Base-by-base conservation (phyloP, 2,329 filamentous ascomycete genomes). In the Neonectria punicea region DNA sequence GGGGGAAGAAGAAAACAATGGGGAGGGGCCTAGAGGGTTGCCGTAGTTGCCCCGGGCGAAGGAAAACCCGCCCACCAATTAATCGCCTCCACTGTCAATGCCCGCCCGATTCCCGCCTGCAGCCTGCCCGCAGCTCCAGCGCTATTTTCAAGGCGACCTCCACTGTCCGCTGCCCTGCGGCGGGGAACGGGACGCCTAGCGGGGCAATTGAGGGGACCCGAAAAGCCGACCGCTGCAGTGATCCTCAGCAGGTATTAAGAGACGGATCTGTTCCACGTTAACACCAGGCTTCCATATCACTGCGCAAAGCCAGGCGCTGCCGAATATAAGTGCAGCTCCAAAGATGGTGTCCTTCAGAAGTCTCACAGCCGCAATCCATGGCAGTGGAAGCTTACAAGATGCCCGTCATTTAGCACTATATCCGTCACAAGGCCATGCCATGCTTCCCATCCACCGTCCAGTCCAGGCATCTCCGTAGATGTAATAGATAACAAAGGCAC, bases 21-120 rank as follows among this genome's bases (percentile, higher is more conserved):
- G 14, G 16, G 36, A 66, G 49, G 46, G 59, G 49, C 43, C 58
- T 46, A 70, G 47, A 70, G 47, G 65, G 69, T 65, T 70, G 65
- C 70, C 64, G 63, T 62, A 74, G 71, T 73, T 73, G 71, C 71
- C 71, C 67, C 65, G 65, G 70, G 53, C 57, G 47, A 18, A 51
- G 9, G 30, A 51, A 18, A 51, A 22, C 5, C 11, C 32, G 49
- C 49, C 49, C 49, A 18, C 47, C 28, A 50, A 50, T 13, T 41
- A 32, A 30, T 47, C 11, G 11, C 10, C 32, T 10, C 2, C 30
- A 10, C 25, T 16, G 46, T 20, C 46, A 30, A 3, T 32, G 46
- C 46, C 46, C 25, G 9, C 16, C 7, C 7, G 16, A 10, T 46
- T 20, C 43, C 34, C 20, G 43, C 22, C 22, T 46, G 34, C 34